A percentile compares a stretch with the other conserved stretches of the same genome.
Evolutionary conservation across 208 protist species (phyloP).

Genomic region (Acanthamoeba sp.): DNA sequence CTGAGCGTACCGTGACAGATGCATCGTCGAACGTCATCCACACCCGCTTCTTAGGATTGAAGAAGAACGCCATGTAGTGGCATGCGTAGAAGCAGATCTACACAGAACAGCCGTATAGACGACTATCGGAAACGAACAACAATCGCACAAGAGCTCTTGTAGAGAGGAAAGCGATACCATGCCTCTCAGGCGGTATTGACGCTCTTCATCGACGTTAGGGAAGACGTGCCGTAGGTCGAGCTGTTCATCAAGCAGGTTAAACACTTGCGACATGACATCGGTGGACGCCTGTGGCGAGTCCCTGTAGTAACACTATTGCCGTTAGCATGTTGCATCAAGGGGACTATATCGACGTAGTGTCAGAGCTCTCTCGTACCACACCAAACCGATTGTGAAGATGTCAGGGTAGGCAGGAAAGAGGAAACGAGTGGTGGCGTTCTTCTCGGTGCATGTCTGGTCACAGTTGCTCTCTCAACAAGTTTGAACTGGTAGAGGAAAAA

Average conservation of each 20-base stretch:
- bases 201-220: neutral
- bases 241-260: conserved; percentile 30
- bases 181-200: neutral
- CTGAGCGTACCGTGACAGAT: neutral
- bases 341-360: neutral
- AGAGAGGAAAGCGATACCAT: neutral
- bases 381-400: conserved; percentile 9
- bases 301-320: neutral
- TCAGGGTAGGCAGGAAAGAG: conserved; percentile 18
- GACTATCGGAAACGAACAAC: neutral
- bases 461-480: neutral
- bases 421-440: neutral
- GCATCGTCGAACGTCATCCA: conserved; percentile 47
- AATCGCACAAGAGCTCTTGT: neutral
- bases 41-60: neutral
- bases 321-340: neutral
- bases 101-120: neutral
- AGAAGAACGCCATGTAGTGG: conserved; percentile 57
- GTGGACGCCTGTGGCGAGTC: neutral
- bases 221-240: neutral
- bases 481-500: neutral
- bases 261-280: neutral
- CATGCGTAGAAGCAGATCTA: conserved; percentile 20
- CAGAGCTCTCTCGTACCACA: neutral
- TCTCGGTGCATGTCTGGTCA: neutral